A percentile compares a stretch with the other conserved stretches of the same genome.
These are phyloP conservation scores for Pneumocystis murina DNA, from an alignment of 1,139 yeast species.

Conservation along the genomic window DNA sequence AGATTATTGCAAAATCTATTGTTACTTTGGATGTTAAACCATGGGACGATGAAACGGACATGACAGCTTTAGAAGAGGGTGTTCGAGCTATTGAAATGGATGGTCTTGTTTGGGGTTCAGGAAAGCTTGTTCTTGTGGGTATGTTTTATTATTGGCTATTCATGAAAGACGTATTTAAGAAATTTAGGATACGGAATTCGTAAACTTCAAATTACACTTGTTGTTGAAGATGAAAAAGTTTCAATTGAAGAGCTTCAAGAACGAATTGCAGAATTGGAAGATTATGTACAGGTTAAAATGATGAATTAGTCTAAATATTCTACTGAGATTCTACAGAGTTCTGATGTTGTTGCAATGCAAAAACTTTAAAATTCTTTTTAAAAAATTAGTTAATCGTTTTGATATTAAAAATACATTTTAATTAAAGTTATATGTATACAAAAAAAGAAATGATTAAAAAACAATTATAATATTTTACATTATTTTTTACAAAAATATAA, in stretches of 20 bases:
- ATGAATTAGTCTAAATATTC: slow-evolving; percentile 26
- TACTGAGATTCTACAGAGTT: slow-evolving; percentile 26
- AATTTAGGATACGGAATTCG: slow-evolving; percentile 65
- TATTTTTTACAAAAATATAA: too few relatives aligned
- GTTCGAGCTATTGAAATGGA: slow-evolving; percentile 75
- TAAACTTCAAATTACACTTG: slow-evolving; percentile 97
- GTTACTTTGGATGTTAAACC: slow-evolving; percentile 97
- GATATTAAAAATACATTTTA: background rate
- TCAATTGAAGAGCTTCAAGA: slow-evolving; percentile 82
- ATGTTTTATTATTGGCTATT: background rate
- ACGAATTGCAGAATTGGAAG: slow-evolving; percentile 73
- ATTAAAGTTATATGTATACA: background rate
- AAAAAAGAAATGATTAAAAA: too few relatives aligned
- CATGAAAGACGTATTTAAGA: background rate
- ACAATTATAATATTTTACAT: too few relatives aligned
- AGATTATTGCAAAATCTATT: slow-evolving; percentile 95
- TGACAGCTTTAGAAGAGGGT: slow-evolving; percentile 71
- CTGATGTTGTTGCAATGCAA: slow-evolving; percentile 92
- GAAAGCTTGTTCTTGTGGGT: slow-evolving; percentile 91
- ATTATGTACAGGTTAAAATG: slow-evolving; percentile 60
- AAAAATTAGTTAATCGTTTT: background rate
- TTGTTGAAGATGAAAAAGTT: slow-evolving; percentile 92
- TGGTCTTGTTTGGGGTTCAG: slow-evolving; percentile 98
- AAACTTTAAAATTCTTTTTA: slow-evolving; percentile 48
- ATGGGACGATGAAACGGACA: slow-evolving; percentile 98